These are phyloP conservation scores for Quercus lobata DNA, from an alignment of 331 rosid species.

Conservation along the genomic window DNA sequence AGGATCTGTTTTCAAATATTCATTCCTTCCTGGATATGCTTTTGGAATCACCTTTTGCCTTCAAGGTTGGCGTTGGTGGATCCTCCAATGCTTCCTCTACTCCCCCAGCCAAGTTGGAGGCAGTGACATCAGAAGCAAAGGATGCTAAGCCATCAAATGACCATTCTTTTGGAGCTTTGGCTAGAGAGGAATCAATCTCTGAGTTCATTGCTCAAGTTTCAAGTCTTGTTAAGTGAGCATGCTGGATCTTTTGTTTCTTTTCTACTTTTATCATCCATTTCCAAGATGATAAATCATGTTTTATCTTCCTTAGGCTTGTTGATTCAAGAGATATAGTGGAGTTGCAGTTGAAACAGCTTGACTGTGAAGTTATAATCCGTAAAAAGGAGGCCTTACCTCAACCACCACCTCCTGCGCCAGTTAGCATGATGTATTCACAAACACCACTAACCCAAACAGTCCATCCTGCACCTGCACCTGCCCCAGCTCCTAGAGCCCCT, in stretches of 20 bases:
- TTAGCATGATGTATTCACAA: constrained; percentile 26
- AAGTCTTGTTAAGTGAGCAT: constrained; percentile 63
- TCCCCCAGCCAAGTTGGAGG: constrained; percentile 32
- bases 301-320: constrained; percentile 53
- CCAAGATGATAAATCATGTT: constrained; percentile 9
- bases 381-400: constrained; percentile 75
- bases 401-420: constrained; percentile 41
- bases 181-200: constrained; percentile 56
- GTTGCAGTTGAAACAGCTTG: constrained; percentile 64
- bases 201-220: constrained; percentile 65
- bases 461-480: constrained; percentile 7
- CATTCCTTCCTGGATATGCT: constrained; percentile 26
- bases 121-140: constrained; percentile 22
- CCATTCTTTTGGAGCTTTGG: constrained; percentile 40
- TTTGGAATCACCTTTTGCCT: constrained; percentile 40
- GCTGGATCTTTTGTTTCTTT: constrained; percentile 1
- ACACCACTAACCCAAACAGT: constrained; percentile 15
- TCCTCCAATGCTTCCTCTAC: constrained; percentile 38
- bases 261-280: neutral
- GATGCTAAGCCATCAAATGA: constrained; percentile 22
- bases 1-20: constrained; percentile 26
- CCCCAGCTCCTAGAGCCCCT: constrained; percentile 17
- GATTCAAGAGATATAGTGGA: constrained; percentile 86
- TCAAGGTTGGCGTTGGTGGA: constrained; percentile 55
- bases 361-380: constrained; percentile 58